Percentiles rank a stretch among this genome's conserved stretches.
These are phyloP conservation scores for Fusarium chlamydosporum DNA, from an alignment of 2,329 filamentous ascomycete species.

Conservation along the genomic window DNA sequence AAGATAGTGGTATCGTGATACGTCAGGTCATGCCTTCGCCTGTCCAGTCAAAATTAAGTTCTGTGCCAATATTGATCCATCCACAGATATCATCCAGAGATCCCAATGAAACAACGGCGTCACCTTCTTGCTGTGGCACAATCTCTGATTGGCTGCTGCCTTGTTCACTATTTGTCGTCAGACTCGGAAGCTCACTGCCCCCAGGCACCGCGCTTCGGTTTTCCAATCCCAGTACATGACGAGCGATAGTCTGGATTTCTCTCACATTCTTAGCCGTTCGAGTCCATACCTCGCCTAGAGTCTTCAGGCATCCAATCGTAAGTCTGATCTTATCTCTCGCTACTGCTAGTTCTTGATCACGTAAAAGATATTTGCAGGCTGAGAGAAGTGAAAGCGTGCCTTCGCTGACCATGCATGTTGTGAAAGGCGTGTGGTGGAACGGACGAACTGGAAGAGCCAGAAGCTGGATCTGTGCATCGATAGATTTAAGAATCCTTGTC, in stretches of 20 bases:
- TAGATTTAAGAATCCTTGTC: constrained; percentile 22
- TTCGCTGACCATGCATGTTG: constrained; percentile 43
- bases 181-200: constrained; percentile 8
- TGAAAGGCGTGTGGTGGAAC: constrained; percentile 30
- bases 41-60: constrained; percentile 13
- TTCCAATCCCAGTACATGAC: constrained; percentile 27
- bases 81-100: constrained; percentile 30
- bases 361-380: constrained; percentile 29
- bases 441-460: constrained; percentile 25
- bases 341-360: constrained; percentile 15
- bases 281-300: constrained; percentile 26
- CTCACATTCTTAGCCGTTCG: constrained; percentile 37
- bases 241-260: constrained; percentile 43
- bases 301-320: constrained; percentile 36
- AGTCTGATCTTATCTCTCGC: constrained; percentile 38
- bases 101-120: not conserved
- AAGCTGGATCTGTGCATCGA: constrained; percentile 38
- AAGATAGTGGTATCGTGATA: too few relatives aligned
- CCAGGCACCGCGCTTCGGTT: not conserved
- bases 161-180: not conserved
- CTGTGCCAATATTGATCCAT: constrained; percentile 1
- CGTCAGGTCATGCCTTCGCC: not conserved
- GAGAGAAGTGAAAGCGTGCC: constrained; percentile 35
- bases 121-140: accelerated
- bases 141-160: not conserved